These are phyloP conservation scores for Apiospora hydei DNA, from an alignment of 2,329 filamentous ascomycete species.

Conservation along the genomic window DNA sequence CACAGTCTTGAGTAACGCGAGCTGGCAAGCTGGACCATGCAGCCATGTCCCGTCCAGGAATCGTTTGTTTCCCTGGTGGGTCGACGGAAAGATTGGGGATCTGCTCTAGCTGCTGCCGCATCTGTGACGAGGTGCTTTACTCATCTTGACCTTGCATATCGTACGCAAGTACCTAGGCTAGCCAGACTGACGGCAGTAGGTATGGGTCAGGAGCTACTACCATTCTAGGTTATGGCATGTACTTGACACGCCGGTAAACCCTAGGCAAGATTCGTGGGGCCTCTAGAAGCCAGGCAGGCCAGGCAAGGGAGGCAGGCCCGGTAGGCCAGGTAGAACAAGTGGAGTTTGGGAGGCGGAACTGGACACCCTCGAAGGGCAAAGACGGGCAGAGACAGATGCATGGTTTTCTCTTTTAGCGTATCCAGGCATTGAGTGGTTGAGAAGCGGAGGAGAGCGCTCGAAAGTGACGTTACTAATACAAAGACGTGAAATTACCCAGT, in stretches of 20 bases:
- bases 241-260: constrained; percentile 1
- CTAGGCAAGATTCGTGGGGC: constrained; percentile 1
- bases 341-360: not conserved
- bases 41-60: constrained; percentile 4
- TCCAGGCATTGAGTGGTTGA: not conserved
- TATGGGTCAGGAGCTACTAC: constrained; percentile 7
- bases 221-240: not conserved
- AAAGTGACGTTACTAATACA: constrained; percentile 3
- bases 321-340: not conserved
- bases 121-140: constrained; percentile 14
- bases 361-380: not conserved
- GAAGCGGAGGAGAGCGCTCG: not conserved
- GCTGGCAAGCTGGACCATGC: not conserved
- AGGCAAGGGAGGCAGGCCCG: too few species aligned
- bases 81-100: constrained; percentile 6
- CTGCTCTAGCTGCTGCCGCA: not conserved
- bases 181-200: not conserved
- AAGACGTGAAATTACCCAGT: not conserved
- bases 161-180: not conserved
- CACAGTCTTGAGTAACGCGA: not conserved
- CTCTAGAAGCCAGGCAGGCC: not conserved
- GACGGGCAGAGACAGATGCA: not conserved
- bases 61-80: constrained; percentile 13
- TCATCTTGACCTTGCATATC: not conserved
- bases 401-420: not conserved